Evolutionary conservation across 441 rosid genomes (phyloP).

Genomic region (Euphorbia corollata): DNA sequence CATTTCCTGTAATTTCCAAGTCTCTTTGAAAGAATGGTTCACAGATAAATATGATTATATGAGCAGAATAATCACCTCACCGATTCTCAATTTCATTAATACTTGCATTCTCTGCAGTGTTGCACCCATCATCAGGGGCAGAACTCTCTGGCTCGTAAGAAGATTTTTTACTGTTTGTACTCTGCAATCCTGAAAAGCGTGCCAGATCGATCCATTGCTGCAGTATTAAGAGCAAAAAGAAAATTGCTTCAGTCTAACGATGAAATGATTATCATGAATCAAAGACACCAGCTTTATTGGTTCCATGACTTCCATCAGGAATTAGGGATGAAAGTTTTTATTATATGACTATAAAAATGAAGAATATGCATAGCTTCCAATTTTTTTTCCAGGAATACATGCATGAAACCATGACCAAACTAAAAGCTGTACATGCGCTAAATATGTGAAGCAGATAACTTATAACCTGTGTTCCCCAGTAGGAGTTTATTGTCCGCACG

Average conservation of each 20-base stretch:
- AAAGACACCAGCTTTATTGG: conserved; percentile 3
- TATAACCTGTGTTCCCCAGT: conserved; percentile 94
- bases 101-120: conserved; percentile 46
- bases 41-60: conserved; percentile 11
- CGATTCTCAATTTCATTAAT: conserved; percentile 51
- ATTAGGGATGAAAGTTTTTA: too few species aligned
- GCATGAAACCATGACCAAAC: too few species aligned
- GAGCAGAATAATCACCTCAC: conserved; percentile 33
- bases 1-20: conserved; percentile 1
- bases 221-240: conserved; percentile 22
- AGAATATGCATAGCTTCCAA: not conserved
- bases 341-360: conserved; percentile 1
- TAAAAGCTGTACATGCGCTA: not conserved
- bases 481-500: conserved; percentile 70
- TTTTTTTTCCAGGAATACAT: not conserved
- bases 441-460: conserved; percentile 12
- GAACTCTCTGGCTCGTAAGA: conserved; percentile 36
- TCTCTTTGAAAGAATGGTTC: conserved; percentile 3
- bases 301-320: not conserved
- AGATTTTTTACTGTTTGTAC: conserved; percentile 38
- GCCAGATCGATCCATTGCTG: conserved; percentile 99
- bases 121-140: conserved; percentile 42
- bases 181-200: conserved; percentile 68
- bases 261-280: not conserved
- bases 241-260: conserved; percentile 7